phyloP scores from a whole-genome alignment of 441 rosid species.

The Euphorbia corollata region DNA sequence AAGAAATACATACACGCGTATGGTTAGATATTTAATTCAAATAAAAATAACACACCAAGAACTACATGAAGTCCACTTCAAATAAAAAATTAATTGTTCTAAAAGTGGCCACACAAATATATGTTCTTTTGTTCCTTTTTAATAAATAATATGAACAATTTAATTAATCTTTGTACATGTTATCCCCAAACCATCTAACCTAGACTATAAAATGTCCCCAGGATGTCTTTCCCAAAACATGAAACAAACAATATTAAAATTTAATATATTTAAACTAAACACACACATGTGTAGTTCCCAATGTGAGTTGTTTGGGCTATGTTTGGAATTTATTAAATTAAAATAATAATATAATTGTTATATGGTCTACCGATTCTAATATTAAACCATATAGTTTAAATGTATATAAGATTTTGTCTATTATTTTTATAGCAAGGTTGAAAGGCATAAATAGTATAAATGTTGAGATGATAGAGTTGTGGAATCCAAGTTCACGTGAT shows the following conservation, averaged over 20 bases:
- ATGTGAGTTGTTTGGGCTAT: background rate
- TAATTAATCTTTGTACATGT: background rate
- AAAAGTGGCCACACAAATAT: background rate
- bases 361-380: background rate
- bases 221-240: constrained; percentile 13
- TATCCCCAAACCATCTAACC: constrained; percentile 1
- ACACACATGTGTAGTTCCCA: constrained; percentile 12
- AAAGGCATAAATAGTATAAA: background rate
- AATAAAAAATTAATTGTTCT: background rate
- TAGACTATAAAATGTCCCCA: constrained; percentile 8
- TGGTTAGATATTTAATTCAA: background rate
- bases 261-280: background rate
- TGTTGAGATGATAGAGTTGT: background rate
- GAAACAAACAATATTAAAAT: constrained; percentile 11
- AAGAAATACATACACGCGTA: background rate
- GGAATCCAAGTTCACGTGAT: constrained; percentile 14
- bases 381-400: no score
- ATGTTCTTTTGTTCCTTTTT: background rate
- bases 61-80: constrained; percentile 1
- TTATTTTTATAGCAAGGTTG: background rate
- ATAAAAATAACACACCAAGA: background rate
- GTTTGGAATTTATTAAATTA: constrained; percentile 1
- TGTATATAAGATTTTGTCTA: background rate
- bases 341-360: background rate
- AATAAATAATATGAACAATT: background rate